A percentile compares a stretch with the other conserved stretches of the same genome.
These are phyloP conservation scores for Nephelium lappaceum DNA, from an alignment of 345 rosid species.

Conservation along the genomic window DNA sequence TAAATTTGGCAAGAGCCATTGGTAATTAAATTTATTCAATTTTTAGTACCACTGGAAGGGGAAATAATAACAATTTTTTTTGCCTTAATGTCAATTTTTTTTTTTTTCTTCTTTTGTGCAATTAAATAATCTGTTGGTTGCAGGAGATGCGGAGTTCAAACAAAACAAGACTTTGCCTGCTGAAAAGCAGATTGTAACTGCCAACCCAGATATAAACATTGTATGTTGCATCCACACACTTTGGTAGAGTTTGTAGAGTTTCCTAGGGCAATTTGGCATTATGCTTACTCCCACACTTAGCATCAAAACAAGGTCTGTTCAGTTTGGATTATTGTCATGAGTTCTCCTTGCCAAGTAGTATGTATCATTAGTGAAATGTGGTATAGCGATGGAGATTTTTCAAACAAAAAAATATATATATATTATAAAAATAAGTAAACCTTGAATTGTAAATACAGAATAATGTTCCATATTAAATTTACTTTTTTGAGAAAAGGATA, in stretches of 20 bases:
- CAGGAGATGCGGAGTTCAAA: constrained; percentile 86
- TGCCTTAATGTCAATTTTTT: background rate
- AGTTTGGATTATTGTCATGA: background rate
- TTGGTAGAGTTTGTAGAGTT: background rate
- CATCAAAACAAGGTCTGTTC: background rate
- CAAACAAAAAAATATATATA: no score
- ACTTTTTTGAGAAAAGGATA: no score
- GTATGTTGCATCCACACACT: constrained; percentile 41
- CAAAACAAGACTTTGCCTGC: constrained; percentile 66
- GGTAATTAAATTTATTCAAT: constrained; percentile 36
- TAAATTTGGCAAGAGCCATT: constrained; percentile 79
- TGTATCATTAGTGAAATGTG: background rate
- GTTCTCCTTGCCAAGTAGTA: background rate
- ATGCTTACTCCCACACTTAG: background rate
- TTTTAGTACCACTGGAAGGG: background rate
- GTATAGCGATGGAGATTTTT: background rate
- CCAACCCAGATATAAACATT: constrained; percentile 71
- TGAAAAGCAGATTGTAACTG: constrained; percentile 79
- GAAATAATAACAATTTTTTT: background rate
- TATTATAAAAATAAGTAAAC: no score
- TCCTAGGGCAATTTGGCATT: constrained; percentile 4
- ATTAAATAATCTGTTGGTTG: constrained; percentile 10
- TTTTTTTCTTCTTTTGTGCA: background rate
- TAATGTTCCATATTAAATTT: no score
- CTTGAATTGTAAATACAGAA: no score